A percentile compares a stretch with the other conserved stretches of the same genome.
Conservation (phyloP, 2,329 filamentous ascomycete species). For the Penicillium sp. region DNA sequence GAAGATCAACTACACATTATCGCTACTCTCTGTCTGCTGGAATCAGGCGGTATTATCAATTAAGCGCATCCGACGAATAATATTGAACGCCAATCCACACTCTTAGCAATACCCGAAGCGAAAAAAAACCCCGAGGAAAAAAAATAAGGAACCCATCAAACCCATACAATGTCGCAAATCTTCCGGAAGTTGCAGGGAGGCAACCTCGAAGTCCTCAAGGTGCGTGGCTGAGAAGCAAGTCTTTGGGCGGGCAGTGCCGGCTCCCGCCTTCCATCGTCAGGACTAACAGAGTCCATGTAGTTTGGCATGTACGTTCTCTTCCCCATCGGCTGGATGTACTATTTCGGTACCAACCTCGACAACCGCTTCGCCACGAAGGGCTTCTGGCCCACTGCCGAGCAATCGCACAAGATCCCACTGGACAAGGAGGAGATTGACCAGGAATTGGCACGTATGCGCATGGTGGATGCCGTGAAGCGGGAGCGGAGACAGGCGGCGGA, state of each 20-base stretch:
- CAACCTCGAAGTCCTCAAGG: constrained; percentile 95
- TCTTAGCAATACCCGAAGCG: background rate
- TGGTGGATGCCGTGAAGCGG: constrained; percentile 51
- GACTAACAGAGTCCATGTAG: constrained; percentile 46
- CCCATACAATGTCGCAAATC: constrained; percentile 39
- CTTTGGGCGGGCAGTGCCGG: background rate
- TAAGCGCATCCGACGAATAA: background rate
- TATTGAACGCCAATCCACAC: no score
- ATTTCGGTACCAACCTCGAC: constrained; percentile 98
- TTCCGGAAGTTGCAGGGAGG: constrained; percentile 67
- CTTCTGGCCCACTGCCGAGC: constrained; percentile 79
- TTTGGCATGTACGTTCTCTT: constrained; percentile 99
- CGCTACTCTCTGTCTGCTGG: background rate
- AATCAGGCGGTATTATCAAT: background rate
- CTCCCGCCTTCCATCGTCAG: background rate
- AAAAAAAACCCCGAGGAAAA: background rate
- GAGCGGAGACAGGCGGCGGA: constrained; percentile 45
- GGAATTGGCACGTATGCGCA: constrained; percentile 69
- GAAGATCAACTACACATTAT: constrained; percentile 1
- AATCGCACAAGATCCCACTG: constrained; percentile 53
- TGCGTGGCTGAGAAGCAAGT: constrained; percentile 41
- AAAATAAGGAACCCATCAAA: constrained; percentile 4
- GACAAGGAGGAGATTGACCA: constrained; percentile 64
- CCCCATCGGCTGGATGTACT: constrained; percentile 99
- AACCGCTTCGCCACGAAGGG: constrained; percentile 80